Evolutionary conservation across 2,329 filamentous ascomycete genomes (phyloP), one percentile per base, ranked within the genome.

Genomic region (Ambrosiella cleistominuta): DNA sequence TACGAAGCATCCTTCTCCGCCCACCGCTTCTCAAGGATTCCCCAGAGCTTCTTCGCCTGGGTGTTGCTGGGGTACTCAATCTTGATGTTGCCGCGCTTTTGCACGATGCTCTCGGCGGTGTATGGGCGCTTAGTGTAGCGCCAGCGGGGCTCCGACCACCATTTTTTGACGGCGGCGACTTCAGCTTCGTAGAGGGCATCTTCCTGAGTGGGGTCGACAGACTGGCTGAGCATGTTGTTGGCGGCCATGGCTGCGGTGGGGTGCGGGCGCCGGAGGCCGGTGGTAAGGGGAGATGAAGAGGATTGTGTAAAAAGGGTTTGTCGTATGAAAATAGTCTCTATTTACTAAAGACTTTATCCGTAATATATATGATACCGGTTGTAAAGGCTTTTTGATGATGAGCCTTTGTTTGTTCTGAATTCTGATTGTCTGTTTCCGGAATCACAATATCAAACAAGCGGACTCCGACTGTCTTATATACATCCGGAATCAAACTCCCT

Each of bases 141-240:
- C 93, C 93, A 98, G 77, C 93, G 80, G 59, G 88, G 81, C 66
- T 94, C 87, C 57, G 76, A 78, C 93, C 93, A 98, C 93, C 93
- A 98, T 70, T 85, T 74, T 80, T 96, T 88, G 64, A 97, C 85
- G 64, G 85, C 82, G 66, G 85, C 81, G 61, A 97, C 88, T 78
- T 98, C 93, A 64, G 85, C 78, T 66, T 81, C 77, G 73, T 85
- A 95, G 66, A 83, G 73, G 66, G 85, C 73, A 61, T 83, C 80
- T 67, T 84, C 81, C 58, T 68, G 64, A 60, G 75, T 72, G 57
- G 76, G 75, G 67, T 81, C 77, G 63, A 81, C 72, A 61, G 78
- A 72, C 64, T 72, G 67, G 68, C 75, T 78, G 59, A 75, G 67
- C 81, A 84, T 83, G 69, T 81, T 82, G 70, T 78, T 77, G 64